Percentiles rank a stretch among this genome's conserved stretches.
Conservation (phyloP, 1,139 yeast species). For the Candida albicans region DNA sequence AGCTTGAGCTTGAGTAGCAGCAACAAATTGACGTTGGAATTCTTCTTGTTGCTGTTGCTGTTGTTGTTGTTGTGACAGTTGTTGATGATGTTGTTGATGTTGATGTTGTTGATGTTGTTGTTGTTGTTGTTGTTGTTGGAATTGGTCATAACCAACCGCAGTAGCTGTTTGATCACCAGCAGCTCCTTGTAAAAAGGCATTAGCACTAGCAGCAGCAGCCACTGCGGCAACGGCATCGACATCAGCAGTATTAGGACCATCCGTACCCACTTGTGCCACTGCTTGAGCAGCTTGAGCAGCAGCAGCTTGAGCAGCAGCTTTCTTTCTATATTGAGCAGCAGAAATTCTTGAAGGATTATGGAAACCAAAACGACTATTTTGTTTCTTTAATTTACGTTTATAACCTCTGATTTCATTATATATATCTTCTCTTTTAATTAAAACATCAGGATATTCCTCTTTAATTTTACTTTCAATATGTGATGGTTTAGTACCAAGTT, state of each 20-base stretch:
- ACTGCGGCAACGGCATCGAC: constrained; percentile 16
- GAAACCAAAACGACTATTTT: constrained; percentile 24
- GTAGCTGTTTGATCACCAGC: constrained; percentile 15
- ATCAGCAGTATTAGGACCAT: constrained; percentile 22
- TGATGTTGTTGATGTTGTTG: constrained; percentile 9
- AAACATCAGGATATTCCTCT: constrained; percentile 54
- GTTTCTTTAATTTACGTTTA: constrained; percentile 52
- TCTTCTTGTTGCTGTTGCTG: constrained; percentile 39
- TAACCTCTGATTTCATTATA: constrained; percentile 61
- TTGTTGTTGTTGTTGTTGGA: constrained; percentile 8
- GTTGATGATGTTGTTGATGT: constrained; percentile 10
- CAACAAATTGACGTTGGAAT: constrained; percentile 39
- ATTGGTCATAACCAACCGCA: constrained; percentile 5
- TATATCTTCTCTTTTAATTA: constrained; percentile 57
- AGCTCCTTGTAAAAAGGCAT: constrained; percentile 33
- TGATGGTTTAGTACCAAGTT: constrained; percentile 59
- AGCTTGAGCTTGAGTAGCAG: constrained; percentile 30
- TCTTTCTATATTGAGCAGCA: constrained; percentile 15
- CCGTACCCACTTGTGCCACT: constrained; percentile 17
- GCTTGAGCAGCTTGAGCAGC: constrained; percentile 14
- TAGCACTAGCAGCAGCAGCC: constrained; percentile 26
- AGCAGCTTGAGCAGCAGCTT: constrained; percentile 14
- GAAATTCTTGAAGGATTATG: constrained; percentile 22
- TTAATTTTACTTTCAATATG: constrained; percentile 54
- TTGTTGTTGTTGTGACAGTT: constrained; percentile 18